Evolutionary conservation across 2,329 filamentous ascomycete species (phyloP).

Genomic region (Drechslerella dactyloides): DNA sequence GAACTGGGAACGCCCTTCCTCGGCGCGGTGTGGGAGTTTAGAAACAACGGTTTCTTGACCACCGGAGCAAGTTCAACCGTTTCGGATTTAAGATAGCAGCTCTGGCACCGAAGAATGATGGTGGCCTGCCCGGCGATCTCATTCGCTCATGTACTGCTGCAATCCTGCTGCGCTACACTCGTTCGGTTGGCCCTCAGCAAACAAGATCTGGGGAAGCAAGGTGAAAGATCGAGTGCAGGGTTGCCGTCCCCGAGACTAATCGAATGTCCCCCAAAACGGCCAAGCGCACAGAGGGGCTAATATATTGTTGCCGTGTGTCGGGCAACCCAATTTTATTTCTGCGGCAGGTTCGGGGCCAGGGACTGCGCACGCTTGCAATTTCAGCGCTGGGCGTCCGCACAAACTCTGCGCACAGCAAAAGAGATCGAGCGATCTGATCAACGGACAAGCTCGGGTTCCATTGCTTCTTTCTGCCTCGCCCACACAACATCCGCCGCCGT

Average conservation of each 20-base stretch:
- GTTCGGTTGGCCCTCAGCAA: conserved; percentile 8
- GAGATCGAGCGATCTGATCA: conserved; percentile 37
- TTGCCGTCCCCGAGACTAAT: too few species aligned
- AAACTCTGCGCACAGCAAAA: not conserved
- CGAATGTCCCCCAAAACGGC: conserved; percentile 24
- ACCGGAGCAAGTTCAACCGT: conserved; percentile 45
- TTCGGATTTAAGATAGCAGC: conserved; percentile 39
- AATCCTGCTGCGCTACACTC: conserved; percentile 11
- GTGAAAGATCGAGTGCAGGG: conserved; percentile 41
- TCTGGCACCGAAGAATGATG: conserved; percentile 11
- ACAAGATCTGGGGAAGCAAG: conserved; percentile 40
- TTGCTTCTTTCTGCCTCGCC: conserved; percentile 9
- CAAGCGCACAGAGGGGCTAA: conserved; percentile 35
- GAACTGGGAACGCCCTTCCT: conserved; percentile 2
- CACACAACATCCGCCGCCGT: conserved; percentile 29
- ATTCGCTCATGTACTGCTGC: conserved; percentile 20
- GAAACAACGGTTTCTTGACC: conserved; percentile 37
- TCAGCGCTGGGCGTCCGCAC: too few species aligned
- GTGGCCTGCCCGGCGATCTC: conserved; percentile 12
- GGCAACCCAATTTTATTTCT: conserved; percentile 37
- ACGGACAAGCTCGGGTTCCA: conserved; percentile 34
- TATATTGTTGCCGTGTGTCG: conserved; percentile 29
- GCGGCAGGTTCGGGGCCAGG: conserved; percentile 23
- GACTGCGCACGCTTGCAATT: conserved; percentile 17
- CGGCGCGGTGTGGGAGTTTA: conserved; percentile 37